phyloP scores from a whole-genome alignment of 108 stramenopile genomes.

The Cafeteria roenbergensis region DNA sequence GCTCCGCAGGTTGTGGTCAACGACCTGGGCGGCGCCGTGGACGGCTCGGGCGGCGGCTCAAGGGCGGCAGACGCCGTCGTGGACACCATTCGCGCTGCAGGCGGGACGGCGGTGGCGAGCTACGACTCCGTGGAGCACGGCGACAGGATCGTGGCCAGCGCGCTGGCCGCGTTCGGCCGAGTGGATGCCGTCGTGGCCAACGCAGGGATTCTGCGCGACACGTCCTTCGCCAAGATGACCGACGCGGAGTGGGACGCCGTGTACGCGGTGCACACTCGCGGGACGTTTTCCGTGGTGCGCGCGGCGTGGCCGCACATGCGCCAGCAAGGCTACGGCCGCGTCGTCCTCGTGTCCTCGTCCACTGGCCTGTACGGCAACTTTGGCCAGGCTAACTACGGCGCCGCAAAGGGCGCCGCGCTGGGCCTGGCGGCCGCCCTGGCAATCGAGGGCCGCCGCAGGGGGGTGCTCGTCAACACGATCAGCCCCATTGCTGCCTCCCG shows the following conservation, averaged over 20 bases:
- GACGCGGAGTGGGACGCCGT: conserved; percentile 26
- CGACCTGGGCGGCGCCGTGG: conserved; percentile 20
- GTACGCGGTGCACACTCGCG: conserved; percentile 23
- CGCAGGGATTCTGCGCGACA: conserved; percentile 32
- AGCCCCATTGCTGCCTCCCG: conserved; percentile 25
- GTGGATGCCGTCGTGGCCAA: conserved; percentile 26
- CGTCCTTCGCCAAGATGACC: conserved; percentile 31
- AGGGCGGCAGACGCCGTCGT: conserved; percentile 24
- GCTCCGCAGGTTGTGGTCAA: conserved; percentile 19
- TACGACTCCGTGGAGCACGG: conserved; percentile 18
- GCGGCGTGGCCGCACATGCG: conserved; percentile 27
- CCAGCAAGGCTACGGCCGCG: conserved; percentile 24
- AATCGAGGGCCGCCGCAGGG: conserved; percentile 20
- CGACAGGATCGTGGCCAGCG: conserved; percentile 23
- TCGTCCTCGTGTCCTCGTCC: conserved; percentile 21
- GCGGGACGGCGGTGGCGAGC: conserved; percentile 20
- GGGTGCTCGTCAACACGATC: conserved; percentile 25
- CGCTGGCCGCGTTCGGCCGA: conserved; percentile 11
- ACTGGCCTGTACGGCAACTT: conserved; percentile 35
- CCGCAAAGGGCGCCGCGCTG: conserved; percentile 23
- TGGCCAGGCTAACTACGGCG: conserved; percentile 27
- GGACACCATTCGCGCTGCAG: conserved; percentile 13
- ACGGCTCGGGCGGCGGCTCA: conserved; percentile 3
- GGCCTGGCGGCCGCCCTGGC: conserved; percentile 26
- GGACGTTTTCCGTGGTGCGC: conserved; percentile 22